These are phyloP conservation scores for Juncus inflexus DNA, from an alignment of 176 grass and related monocot genomes.

Conservation along the genomic window DNA sequence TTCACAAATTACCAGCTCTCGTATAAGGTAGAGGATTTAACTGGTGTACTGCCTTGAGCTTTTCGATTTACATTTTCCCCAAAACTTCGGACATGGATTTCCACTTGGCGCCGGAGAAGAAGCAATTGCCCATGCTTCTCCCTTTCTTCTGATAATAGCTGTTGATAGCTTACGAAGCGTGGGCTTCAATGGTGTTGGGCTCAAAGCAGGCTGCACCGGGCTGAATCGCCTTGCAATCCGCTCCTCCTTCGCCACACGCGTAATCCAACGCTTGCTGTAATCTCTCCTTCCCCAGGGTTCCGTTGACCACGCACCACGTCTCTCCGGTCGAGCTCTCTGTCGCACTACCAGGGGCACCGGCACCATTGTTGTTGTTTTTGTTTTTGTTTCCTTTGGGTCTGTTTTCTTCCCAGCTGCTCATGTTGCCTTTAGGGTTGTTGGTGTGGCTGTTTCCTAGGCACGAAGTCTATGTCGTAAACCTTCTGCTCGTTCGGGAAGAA, in stretches of 20 bases:
- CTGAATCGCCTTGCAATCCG: conserved; percentile 78
- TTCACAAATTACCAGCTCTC: no score
- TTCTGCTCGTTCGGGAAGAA: conserved; percentile 90
- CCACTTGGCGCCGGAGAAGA: conserved; percentile 16
- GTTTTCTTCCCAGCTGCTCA: conserved; percentile 28
- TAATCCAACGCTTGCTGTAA: conserved; percentile 72
- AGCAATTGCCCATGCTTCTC: conserved; percentile 12
- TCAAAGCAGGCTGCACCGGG: conserved; percentile 73
- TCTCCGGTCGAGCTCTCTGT: conserved; percentile 41
- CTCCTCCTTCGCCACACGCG: conserved; percentile 73
- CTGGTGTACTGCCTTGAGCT: no score
- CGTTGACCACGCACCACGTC: conserved; percentile 88
- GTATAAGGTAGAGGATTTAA: no score
- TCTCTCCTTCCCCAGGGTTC: conserved; percentile 32
- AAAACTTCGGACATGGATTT: no score
- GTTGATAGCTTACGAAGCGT: conserved; percentile 44
- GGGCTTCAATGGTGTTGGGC: conserved; percentile 74
- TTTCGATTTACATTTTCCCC: no score
- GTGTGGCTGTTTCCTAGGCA: conserved; percentile 37
- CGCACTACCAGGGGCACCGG: conserved; percentile 16
- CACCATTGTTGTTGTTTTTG: not conserved
- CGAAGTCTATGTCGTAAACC: conserved; percentile 83
- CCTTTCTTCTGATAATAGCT: conserved; percentile 27
- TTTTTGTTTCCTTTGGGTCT: not conserved
- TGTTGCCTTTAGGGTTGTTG: conserved; percentile 11